Conservation (phyloP, 169 alveolate species). For the Theileria parva region DNA sequence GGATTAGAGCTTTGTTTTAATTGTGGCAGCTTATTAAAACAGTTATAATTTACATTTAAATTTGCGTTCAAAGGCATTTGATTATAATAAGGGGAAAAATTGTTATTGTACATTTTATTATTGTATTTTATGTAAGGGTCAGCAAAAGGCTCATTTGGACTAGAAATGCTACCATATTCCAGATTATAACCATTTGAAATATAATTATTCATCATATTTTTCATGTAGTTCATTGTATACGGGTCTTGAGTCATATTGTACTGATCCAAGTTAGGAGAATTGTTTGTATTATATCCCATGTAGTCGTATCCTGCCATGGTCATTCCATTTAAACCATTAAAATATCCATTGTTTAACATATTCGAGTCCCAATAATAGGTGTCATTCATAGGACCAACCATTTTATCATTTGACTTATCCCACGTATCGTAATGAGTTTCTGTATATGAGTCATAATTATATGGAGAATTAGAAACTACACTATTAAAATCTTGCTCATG, state of each 20-base stretch:
- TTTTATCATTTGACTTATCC: background rate
- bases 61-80: background rate
- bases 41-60: background rate
- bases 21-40: background rate
- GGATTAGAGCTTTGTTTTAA: background rate
- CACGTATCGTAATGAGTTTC: background rate
- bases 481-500: background rate
- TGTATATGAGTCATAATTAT: background rate
- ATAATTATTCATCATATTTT: background rate
- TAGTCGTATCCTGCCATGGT: background rate
- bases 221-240: background rate
- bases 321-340: slow-evolving; percentile 7
- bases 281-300: background rate
- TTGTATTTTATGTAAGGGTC: background rate
- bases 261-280: background rate
- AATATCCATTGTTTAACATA: background rate
- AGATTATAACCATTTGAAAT: background rate
- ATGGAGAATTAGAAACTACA: background rate
- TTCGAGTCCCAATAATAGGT: slow-evolving; percentile 4
- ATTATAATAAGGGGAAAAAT: background rate
- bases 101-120: background rate
- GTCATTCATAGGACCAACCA: background rate
- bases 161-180: background rate
- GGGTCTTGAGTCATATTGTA: slow-evolving; percentile 10
- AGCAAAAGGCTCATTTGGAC: background rate